Conservation (phyloP, 306 rosid species). For the Heteromeles arbutifolia region DNA sequence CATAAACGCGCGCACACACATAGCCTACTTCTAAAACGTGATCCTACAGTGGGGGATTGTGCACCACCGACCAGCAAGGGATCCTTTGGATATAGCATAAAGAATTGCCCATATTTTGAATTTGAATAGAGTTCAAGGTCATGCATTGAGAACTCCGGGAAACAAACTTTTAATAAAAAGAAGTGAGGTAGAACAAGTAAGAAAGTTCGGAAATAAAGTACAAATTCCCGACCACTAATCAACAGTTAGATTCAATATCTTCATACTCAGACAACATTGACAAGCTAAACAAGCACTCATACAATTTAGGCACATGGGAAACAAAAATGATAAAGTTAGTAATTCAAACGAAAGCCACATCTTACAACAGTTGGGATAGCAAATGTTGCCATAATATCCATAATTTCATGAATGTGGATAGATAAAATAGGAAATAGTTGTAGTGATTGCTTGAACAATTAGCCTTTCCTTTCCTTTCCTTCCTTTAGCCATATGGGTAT, state of each 20-base stretch:
- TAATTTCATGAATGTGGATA: background rate
- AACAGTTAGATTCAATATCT: background rate
- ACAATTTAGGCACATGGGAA: background rate
- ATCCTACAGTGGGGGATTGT: background rate
- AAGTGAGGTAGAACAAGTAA: background rate
- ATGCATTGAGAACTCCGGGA: background rate
- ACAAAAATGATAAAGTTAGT: background rate
- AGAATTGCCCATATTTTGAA: background rate
- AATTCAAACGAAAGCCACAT: background rate
- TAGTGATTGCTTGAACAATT: background rate
- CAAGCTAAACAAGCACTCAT: background rate
- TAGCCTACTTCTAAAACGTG: background rate
- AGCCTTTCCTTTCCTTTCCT: background rate
- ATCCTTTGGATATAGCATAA: background rate
- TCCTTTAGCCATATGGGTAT: background rate
- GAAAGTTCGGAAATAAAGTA: background rate
- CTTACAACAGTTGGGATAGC: background rate
- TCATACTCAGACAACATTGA: background rate
- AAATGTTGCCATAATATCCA: background rate
- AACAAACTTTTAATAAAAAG: background rate
- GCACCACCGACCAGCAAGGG: background rate
- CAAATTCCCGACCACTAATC: background rate
- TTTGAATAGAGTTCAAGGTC: background rate
- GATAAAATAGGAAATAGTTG: background rate
- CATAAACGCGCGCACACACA: background rate